These are phyloP conservation scores for Pichia sp. DNA, from an alignment of 1,139 yeast genomes.

Conservation along the genomic window DNA sequence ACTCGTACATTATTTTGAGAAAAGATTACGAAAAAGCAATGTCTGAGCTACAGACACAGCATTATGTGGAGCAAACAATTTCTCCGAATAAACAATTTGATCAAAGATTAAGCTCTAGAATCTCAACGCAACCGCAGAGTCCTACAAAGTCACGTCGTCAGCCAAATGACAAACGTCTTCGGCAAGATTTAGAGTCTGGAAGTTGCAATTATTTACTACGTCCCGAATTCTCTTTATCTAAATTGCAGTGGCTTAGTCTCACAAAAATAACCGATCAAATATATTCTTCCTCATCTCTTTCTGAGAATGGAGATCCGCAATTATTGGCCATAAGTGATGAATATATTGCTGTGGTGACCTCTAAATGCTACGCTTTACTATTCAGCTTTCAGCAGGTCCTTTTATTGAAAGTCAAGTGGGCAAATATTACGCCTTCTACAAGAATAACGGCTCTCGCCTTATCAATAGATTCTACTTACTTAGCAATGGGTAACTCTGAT, in stretches of 20 bases:
- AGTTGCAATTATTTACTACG: not conserved
- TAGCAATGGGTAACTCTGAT: slow-evolving; percentile 43
- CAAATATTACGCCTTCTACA: slow-evolving; percentile 19
- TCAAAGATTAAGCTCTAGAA: slow-evolving; percentile 14
- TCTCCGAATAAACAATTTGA: slow-evolving; percentile 11
- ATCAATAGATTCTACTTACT: slow-evolving; percentile 48
- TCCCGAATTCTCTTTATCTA: not conserved
- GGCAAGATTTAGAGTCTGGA: not conserved
- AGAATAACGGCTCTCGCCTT: slow-evolving; percentile 33
- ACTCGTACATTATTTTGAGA: too few species aligned
- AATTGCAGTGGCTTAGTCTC: slow-evolving; percentile 39
- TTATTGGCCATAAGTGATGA: slow-evolving; percentile 44
- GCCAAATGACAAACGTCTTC: too few species aligned
- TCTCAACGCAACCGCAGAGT: slow-evolving; percentile 7
- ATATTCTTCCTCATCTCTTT: slow-evolving; percentile 35
- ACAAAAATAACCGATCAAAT: slow-evolving; percentile 38
- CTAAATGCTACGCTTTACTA: slow-evolving; percentile 51
- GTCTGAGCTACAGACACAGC: not conserved
- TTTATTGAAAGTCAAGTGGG: slow-evolving; percentile 19
- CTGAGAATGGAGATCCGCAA: slow-evolving; percentile 48
- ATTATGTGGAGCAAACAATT: not conserved
- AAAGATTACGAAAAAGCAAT: not conserved
- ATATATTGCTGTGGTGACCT: slow-evolving; percentile 59
- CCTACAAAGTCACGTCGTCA: not conserved
- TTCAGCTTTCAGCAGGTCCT: slow-evolving; percentile 58